Percentiles rank a stretch among this genome's conserved stretches.
These are phyloP conservation scores for Talaromyces adpressus DNA, from an alignment of 495 filamentous ascomycete genomes.

Conservation along the genomic window DNA sequence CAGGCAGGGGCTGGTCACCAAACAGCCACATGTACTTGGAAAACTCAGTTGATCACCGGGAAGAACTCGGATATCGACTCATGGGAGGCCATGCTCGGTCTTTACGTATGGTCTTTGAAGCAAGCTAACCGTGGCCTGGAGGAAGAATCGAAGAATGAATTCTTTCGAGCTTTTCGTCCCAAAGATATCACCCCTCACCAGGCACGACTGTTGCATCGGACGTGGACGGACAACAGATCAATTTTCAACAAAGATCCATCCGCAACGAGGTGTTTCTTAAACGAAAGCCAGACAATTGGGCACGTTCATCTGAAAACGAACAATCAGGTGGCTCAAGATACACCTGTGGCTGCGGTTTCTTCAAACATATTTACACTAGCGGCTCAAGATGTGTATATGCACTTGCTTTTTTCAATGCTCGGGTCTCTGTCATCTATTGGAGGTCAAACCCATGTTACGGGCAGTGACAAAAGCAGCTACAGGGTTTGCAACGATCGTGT, in stretches of 20 bases:
- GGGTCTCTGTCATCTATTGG: too few species aligned
- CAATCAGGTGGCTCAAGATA: too few species aligned
- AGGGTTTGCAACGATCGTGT: neutral
- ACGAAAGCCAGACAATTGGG: too few species aligned
- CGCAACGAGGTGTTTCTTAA: too few species aligned
- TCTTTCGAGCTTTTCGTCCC: neutral
- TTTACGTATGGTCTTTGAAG: constrained; percentile 5
- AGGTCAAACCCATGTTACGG: neutral
- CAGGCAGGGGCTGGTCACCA: neutral
- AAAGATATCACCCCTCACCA: neutral
- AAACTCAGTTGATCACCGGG: neutral
- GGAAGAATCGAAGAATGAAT: neutral
- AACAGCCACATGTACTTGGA: neutral
- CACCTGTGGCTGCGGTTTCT: neutral
- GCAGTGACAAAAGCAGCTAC: neutral
- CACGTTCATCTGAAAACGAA: too few species aligned
- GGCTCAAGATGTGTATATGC: constrained; percentile 33
- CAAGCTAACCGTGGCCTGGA: neutral
- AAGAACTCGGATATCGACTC: neutral
- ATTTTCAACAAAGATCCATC: too few species aligned
- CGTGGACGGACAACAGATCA: neutral
- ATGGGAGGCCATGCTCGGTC: constrained; percentile 1
- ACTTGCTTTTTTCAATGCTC: constrained; percentile 13
- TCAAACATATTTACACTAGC: constrained; percentile 20
- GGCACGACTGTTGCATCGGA: neutral